A percentile compares a stretch with the other conserved stretches of the same genome.
Evolutionary conservation across 805 yeast genomes (phyloP).

Genomic region (Barnettozyma sp.): DNA sequence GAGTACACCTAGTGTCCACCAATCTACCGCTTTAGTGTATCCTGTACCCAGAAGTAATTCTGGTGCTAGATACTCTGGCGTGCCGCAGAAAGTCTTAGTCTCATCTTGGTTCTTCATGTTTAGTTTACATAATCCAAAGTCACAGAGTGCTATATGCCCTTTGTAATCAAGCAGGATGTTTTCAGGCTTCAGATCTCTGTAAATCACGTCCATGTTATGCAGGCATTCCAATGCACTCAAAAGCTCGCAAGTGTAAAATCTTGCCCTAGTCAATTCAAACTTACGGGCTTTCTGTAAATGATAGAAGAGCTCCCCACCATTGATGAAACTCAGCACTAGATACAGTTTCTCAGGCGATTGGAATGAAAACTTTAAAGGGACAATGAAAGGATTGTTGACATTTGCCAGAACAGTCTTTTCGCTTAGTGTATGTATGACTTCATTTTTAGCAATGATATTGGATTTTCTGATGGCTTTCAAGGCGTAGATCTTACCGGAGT

Average conservation of each 20-base stretch:
- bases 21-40: constrained; percentile 91
- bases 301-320: constrained; percentile 95
- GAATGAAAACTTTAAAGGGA: constrained; percentile 91
- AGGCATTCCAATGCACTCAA: constrained; percentile 88
- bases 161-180: constrained; percentile 90
- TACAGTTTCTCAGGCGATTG: constrained; percentile 96
- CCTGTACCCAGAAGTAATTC: constrained; percentile 89
- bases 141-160: constrained; percentile 97
- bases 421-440: constrained; percentile 93
- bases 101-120: constrained; percentile 89
- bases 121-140: constrained; percentile 92
- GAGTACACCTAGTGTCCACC: constrained; percentile 97
- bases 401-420: constrained; percentile 93
- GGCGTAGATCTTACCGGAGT: constrained; percentile 91
- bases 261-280: constrained; percentile 80
- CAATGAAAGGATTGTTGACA: constrained; percentile 91
- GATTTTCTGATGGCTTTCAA: constrained; percentile 90
- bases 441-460: constrained; percentile 88
- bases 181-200: constrained; percentile 94
- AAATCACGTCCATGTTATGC: constrained; percentile 87
- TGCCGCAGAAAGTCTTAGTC: constrained; percentile 92
- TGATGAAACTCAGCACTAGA: constrained; percentile 83
- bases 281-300: constrained; percentile 89
- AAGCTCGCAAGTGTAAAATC: constrained; percentile 92
- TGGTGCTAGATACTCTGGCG: constrained; percentile 96